phyloP scores from a whole-genome alignment of 805 yeast species.

The Monosporozyma aerobia region DNA sequence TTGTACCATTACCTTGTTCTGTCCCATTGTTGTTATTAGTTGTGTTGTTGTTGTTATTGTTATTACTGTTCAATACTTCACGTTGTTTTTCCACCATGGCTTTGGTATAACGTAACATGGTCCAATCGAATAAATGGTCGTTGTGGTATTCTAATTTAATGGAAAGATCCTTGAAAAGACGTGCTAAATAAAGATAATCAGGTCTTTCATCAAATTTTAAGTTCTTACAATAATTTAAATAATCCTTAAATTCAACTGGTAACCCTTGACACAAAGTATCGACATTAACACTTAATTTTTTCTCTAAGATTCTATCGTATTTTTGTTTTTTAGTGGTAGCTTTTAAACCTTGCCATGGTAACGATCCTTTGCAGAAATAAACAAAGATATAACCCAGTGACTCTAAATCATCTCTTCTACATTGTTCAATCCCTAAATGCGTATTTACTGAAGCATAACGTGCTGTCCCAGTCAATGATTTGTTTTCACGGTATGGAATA shows the following conservation, averaged over 20 bases:
- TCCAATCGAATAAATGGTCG: conserved; percentile 97
- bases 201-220: conserved; percentile 95
- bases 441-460: conserved; percentile 94
- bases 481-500: conserved; percentile 94
- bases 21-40: background rate
- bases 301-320: conserved; percentile 93
- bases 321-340: conserved; percentile 98
- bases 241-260: conserved; percentile 84
- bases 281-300: conserved; percentile 84
- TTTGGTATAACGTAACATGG: conserved; percentile 41
- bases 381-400: conserved; percentile 89
- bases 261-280: conserved; percentile 88
- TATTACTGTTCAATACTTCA: conserved; percentile 4
- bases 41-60: background rate
- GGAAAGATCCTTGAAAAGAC: conserved; percentile 83
- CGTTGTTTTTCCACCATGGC: conserved; percentile 29
- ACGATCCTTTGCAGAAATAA: conserved; percentile 89
- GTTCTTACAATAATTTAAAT: conserved; percentile 82
- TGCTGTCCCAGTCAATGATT: conserved; percentile 97
- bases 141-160: conserved; percentile 83
- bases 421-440: conserved; percentile 93
- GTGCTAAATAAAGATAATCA: conserved; percentile 83
- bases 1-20: background rate
- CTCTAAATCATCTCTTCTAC: conserved; percentile 94
- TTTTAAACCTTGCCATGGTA: conserved; percentile 98